Conservation (phyloP, 352 stramenopile species). For the Elongisporangium senticosum region DNA sequence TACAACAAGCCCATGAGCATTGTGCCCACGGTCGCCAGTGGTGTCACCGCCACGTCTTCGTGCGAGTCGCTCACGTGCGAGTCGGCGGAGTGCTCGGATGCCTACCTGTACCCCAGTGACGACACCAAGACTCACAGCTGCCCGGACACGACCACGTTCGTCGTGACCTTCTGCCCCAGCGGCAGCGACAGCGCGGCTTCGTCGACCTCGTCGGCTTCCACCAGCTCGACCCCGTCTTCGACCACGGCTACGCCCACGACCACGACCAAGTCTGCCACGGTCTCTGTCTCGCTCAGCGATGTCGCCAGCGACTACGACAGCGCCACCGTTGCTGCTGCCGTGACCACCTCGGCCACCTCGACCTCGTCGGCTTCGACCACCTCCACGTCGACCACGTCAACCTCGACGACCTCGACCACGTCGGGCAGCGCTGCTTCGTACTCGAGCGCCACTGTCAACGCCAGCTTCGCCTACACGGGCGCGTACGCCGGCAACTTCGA, state of each 20-base stretch:
- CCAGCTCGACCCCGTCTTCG: constrained; percentile 2
- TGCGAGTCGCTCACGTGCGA: constrained; percentile 25
- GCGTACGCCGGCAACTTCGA: constrained; percentile 24
- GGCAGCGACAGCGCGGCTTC: constrained; percentile 14
- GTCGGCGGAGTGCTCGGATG: constrained; percentile 25
- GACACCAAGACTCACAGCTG: constrained; percentile 49
- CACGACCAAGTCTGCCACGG: constrained; percentile 5
- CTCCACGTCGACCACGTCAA: constrained; percentile 8
- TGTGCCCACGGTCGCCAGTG: constrained; percentile 18
- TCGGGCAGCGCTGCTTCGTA: constrained; percentile 21
- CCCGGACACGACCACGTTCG: constrained; percentile 24
- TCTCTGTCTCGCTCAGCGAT: constrained; percentile 2
- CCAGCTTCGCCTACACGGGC: constrained; percentile 32
- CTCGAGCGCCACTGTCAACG: constrained; percentile 26
- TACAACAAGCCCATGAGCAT: constrained; percentile 53
- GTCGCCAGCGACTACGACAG: constrained; percentile 22
- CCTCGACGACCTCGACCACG: constrained; percentile 9
- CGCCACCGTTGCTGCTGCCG: constrained; percentile 11
- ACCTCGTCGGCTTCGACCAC: neutral
- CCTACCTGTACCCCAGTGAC: constrained; percentile 45
- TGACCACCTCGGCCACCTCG: constrained; percentile 3
- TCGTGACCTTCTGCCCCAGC: constrained; percentile 38
- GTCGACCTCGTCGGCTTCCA: constrained; percentile 10
- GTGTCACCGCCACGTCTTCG: constrained; percentile 10
- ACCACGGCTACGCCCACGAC: constrained; percentile 12